Percentiles rank a stretch among this genome's conserved stretches.
Conservation (phyloP, 2,329 filamentous ascomycete species). For the Pestalotiopsis sp. region DNA sequence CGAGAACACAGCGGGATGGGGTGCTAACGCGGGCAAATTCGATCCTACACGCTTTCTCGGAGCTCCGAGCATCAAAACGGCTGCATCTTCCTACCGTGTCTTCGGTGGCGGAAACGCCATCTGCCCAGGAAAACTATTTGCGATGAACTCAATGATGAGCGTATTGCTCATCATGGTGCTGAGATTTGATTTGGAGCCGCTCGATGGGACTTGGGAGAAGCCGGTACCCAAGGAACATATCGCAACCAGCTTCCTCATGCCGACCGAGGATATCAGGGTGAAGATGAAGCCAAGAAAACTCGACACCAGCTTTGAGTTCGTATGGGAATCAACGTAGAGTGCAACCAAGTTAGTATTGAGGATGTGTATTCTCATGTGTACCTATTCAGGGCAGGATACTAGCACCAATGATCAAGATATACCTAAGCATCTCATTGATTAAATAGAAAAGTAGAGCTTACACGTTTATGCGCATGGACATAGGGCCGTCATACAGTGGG, state of each 20-base stretch:
- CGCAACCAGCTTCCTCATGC: slow-evolving; percentile 6
- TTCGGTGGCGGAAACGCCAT: slow-evolving; percentile 10
- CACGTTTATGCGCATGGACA: neutral
- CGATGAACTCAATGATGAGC: slow-evolving; percentile 9
- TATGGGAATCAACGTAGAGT: too few species aligned
- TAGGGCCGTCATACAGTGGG: neutral
- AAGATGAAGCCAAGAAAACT: neutral
- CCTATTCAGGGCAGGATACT: too few species aligned
- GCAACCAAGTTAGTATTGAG: too few species aligned
- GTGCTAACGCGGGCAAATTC: neutral
- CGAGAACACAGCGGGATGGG: neutral
- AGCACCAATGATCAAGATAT: too few species aligned
- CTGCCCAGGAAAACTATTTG: slow-evolving; percentile 12
- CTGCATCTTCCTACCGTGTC: slow-evolving; percentile 8
- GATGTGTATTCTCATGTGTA: too few species aligned
- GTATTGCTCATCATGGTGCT: slow-evolving; percentile 12
- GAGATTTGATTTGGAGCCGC: slow-evolving; percentile 7
- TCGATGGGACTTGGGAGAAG: neutral
- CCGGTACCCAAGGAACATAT: slow-evolving; percentile 5
- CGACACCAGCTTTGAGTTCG: too few species aligned
- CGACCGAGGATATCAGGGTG: neutral
- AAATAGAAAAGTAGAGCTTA: neutral
- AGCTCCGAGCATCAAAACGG: neutral
- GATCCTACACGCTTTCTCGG: slow-evolving; percentile 10
- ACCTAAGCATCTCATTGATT: neutral